Evolutionary conservation across 1,139 yeast species (phyloP), one percentile per base, ranked within the genome.

Genomic region (Pichia sp.): DNA sequence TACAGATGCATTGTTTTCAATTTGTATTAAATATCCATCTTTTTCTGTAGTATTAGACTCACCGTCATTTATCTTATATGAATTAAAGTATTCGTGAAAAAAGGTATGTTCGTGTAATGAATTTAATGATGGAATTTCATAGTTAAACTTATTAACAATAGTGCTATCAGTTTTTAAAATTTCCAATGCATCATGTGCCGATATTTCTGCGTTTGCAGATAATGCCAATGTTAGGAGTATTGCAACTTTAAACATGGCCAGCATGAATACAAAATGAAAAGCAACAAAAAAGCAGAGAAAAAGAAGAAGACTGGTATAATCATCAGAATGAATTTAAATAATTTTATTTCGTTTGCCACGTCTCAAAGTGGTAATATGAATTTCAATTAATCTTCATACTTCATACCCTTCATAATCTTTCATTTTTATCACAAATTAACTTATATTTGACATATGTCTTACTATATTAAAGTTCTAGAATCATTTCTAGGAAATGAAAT

Each of bases 61-160:
- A n/a, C n/a, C n/a, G n/a, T n/a, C n/a, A n/a, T n/a, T 10, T 1
- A 24, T 23, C n/a, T 35, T 37, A n/a, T 42, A 26, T 26, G 38
- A 38, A 4, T 42, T 24, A 31, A 38, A 42, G n/a, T 43, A 46
- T 26, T 46, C 39, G 29, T 48, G 49, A 24, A 47, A 45, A 7
- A 45, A 37, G 8, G 42, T 34, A 24, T 26, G 26, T 23, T 29
- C 30, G 4, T 26, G 27, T 4, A 30, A 3, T 8, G n/a, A 23
- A 16, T 36, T 25, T 10, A 20, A 10, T 4, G 43, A 31, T 24
- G 35, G 36, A 2, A 35, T 24, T 20, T 41, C 31, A 23, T 47
- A 47, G 1, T 26, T 16, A 23, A 39, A 43, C 16, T 16, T 39
- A 16, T 39, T 36, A 6, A 39, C 31, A 11, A 16, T 27, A 23